These are phyloP conservation scores for Durio zibethinus DNA, from an alignment of 345 rosid genomes.

Conservation along the genomic window DNA sequence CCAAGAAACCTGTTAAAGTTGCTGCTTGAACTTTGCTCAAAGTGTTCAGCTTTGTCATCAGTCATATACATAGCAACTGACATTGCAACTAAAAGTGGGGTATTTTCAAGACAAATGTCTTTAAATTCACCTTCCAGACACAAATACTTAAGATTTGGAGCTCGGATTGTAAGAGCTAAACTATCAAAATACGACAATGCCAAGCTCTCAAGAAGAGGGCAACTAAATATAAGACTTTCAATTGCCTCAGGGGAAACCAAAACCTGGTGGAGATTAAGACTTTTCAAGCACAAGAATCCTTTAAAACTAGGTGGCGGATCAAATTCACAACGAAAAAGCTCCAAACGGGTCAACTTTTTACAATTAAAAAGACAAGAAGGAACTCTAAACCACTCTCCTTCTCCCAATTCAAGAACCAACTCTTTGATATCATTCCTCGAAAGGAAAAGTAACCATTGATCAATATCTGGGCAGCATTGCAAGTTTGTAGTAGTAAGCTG, in stretches of 20 bases:
- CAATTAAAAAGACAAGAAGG: conserved; percentile 76
- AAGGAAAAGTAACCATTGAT: conserved; percentile 93
- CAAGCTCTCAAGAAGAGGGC: conserved; percentile 76
- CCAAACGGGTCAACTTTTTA: conserved; percentile 58
- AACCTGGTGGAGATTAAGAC: conserved; percentile 75
- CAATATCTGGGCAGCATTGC: conserved; percentile 70
- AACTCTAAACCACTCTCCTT: conserved; percentile 76
- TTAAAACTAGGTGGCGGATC: conserved; percentile 64
- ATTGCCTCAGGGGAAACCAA: conserved; percentile 70
- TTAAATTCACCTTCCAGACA: conserved; percentile 83
- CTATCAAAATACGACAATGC: conserved; percentile 78
- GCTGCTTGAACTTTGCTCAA: conserved; percentile 76
- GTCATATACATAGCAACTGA: conserved; percentile 85
- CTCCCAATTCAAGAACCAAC: conserved; percentile 73
- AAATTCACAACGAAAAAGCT: conserved; percentile 72
- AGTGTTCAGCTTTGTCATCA: conserved; percentile 70
- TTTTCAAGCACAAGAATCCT: conserved; percentile 66
- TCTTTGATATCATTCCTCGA: conserved; percentile 69
- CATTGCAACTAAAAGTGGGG: conserved; percentile 60
- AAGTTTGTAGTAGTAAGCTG: conserved; percentile 58
- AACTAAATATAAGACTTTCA: conserved; percentile 66
- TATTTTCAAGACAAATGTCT: conserved; percentile 68
- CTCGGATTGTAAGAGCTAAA: conserved; percentile 57
- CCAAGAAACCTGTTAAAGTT: conserved; percentile 80
- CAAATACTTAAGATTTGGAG: conserved; percentile 82